Evolutionary conservation across 192 early-diverging fungal genomes (phyloP).

Genomic region (Coemansia sp.): DNA sequence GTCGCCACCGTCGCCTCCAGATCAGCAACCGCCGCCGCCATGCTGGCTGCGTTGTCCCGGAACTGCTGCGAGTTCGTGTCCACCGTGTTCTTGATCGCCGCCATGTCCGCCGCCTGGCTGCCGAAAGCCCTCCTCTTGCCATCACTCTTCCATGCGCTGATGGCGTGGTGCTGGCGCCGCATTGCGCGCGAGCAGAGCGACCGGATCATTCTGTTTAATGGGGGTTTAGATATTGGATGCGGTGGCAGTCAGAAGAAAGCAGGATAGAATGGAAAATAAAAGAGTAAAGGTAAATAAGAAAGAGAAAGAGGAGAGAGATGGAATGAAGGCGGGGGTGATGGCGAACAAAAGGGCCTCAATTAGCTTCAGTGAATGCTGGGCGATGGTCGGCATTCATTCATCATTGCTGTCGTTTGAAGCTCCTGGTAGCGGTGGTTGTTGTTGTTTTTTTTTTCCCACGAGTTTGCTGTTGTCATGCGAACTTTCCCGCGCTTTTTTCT

Average conservation of each 20-base stretch:
- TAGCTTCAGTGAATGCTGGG: too few relatives aligned
- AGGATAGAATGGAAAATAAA: background rate
- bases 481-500: background rate
- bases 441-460: background rate
- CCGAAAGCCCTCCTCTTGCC: background rate
- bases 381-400: too few relatives aligned
- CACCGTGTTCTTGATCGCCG: constrained; percentile 33
- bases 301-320: background rate
- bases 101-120: constrained; percentile 22
- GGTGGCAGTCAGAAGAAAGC: background rate
- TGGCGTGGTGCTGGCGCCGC: background rate
- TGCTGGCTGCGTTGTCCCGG: constrained; percentile 41
- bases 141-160: background rate
- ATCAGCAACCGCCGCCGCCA: constrained; percentile 30
- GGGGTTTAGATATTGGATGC: background rate
- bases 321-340: too few relatives aligned
- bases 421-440: background rate
- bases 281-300: background rate
- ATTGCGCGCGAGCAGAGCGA: background rate
- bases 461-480: background rate
- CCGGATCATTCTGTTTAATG: background rate
- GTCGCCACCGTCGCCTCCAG: constrained; percentile 30
- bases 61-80: constrained; percentile 38
- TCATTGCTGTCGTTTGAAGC: background rate
- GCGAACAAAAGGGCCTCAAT: too few relatives aligned